A percentile compares a stretch with the other conserved stretches of the same genome.
Conservation (phyloP, 495 filamentous ascomycete genomes). For the Daldinia bambusicola region DNA sequence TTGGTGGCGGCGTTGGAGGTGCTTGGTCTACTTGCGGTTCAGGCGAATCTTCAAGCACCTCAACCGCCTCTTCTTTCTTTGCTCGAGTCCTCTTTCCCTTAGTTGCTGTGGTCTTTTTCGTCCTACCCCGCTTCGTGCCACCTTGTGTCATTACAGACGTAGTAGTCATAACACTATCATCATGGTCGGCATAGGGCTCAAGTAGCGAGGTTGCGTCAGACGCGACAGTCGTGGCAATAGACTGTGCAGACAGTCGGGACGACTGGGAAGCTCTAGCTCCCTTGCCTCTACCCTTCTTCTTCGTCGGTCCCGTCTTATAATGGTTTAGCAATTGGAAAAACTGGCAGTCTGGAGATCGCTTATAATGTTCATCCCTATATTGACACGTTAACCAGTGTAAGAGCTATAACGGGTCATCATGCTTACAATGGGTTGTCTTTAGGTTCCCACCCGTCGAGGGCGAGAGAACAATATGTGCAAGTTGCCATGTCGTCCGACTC, state of each 20-base stretch:
- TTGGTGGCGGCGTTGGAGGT: constrained; percentile 51
- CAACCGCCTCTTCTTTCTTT: constrained; percentile 69
- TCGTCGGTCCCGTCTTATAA: constrained; percentile 47
- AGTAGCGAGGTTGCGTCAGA: constrained; percentile 60
- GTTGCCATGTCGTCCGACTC: constrained; percentile 85
- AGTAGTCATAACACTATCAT: constrained; percentile 74
- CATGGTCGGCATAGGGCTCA: constrained; percentile 59
- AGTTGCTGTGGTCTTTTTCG: constrained; percentile 59
- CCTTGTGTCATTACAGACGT: constrained; percentile 65
- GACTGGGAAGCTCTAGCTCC: constrained; percentile 69
- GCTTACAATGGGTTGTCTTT: constrained; percentile 86
- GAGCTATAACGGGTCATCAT: constrained; percentile 23
- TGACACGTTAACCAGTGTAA: constrained; percentile 45
- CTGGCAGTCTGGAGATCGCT: constrained; percentile 78
- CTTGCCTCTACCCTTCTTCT: constrained; percentile 65
- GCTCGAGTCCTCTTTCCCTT: constrained; percentile 63
- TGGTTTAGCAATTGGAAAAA: constrained; percentile 75
- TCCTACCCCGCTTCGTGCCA: constrained; percentile 61
- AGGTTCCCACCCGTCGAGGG: constrained; percentile 90
- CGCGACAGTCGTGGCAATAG: constrained; percentile 62
- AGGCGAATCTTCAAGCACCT: constrained; percentile 56
- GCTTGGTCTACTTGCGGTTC: constrained; percentile 57
- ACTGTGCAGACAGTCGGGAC: constrained; percentile 77
- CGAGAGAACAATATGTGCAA: constrained; percentile 87
- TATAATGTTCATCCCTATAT: constrained; percentile 82